These are phyloP conservation scores for Taphrina pruni DNA, from an alignment of 1,139 yeast species.

Conservation along the genomic window DNA sequence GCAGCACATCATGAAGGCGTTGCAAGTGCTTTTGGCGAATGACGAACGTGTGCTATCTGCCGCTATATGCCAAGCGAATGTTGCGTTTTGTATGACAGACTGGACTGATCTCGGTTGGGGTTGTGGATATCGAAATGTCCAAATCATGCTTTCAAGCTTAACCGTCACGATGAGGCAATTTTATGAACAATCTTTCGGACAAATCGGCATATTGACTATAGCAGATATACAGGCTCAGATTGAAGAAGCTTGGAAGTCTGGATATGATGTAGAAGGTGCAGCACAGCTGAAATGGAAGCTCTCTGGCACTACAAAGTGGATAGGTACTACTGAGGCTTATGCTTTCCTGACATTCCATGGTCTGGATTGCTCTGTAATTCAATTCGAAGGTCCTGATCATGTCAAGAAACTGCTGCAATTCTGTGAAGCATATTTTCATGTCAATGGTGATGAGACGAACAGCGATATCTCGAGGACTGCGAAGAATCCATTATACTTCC, in stretches of 20 bases:
- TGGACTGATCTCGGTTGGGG: conserved; percentile 42
- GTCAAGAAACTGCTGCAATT: conserved; percentile 9
- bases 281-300: conserved; percentile 33
- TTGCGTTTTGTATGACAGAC: conserved; percentile 6
- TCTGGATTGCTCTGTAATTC: conserved; percentile 13
- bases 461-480: not conserved
- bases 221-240: conserved; percentile 27
- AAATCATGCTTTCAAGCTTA: conserved; percentile 38
- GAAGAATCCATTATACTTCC: conserved; percentile 23
- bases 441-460: not conserved
- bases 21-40: not conserved
- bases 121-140: conserved; percentile 43
- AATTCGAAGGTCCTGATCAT: conserved; percentile 19
- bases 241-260: conserved; percentile 30
- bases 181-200: conserved; percentile 1
- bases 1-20: not conserved
- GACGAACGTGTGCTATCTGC: not conserved
- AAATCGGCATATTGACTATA: conserved; percentile 3
- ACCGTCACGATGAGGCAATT: not conserved
- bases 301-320: conserved; percentile 40
- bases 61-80: conserved; percentile 9
- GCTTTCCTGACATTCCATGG: conserved; percentile 30
- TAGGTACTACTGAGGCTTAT: conserved; percentile 43
- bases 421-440: conserved; percentile 21
- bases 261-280: conserved; percentile 31